These are phyloP conservation scores for Cucurbita pepo DNA, from an alignment of 306 rosid species.

Conservation along the genomic window DNA sequence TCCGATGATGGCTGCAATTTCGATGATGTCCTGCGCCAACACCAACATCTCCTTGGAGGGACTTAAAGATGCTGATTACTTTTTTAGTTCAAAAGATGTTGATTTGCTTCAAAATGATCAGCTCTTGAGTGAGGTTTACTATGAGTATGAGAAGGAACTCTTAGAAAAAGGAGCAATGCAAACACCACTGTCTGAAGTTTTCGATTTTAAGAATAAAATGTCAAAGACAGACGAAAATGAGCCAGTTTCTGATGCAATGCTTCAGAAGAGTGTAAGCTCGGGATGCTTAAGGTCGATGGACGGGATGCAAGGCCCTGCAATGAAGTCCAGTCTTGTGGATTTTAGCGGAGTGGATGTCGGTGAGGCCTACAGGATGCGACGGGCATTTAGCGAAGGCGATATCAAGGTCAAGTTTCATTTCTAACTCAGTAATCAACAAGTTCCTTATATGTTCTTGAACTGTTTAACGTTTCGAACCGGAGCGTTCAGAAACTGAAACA, in stretches of 20 bases:
- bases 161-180: conserved; percentile 53
- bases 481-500: neutral
- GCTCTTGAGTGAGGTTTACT: conserved; percentile 64
- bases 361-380: conserved; percentile 66
- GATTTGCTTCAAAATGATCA: conserved; percentile 74
- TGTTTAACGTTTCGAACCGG: neutral
- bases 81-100: neutral
- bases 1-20: conserved; percentile 57
- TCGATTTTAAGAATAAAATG: conserved; percentile 46
- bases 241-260: conserved; percentile 23
- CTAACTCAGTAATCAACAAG: neutral
- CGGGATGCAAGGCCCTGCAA: conserved; percentile 47
- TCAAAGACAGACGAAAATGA: conserved; percentile 27
- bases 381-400: conserved; percentile 89
- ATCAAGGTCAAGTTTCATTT: conserved; percentile 53
- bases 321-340: conserved; percentile 46
- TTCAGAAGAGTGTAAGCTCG: conserved; percentile 60
- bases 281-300: conserved; percentile 74
- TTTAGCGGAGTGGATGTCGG: conserved; percentile 50
- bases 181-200: conserved; percentile 38
- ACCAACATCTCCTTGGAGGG: conserved; percentile 47
- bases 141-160: conserved; percentile 67
- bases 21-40: conserved; percentile 71
- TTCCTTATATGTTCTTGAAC: neutral
- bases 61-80: conserved; percentile 46